Base-by-base conservation (phyloP, 1,284 basidiomycete genomes). In the Naganishia albida region DNA sequence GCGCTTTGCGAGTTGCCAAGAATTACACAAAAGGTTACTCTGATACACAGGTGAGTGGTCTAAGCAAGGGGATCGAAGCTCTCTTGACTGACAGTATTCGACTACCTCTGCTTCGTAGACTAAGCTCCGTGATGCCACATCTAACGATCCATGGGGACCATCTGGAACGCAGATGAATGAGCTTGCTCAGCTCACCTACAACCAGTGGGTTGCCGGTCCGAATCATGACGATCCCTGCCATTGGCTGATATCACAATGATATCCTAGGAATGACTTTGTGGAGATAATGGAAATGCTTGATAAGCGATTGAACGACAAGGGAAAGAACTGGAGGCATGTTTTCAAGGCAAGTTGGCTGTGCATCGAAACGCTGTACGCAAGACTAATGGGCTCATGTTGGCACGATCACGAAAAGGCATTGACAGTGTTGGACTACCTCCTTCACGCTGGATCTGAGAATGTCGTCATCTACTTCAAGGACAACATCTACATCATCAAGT, bases 231-330 rank as follows among this genome's bases (percentile, higher is more conserved):
- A 26, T 42, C 30, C n/a, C 4, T 30, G 18, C 30, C 6, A 23
- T 15, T 16, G 3, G 28, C 38, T 28, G 49, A n/a, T 13, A 15
- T 38, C 3, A 30, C 16, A 3, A 16, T 12, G 10, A 23, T n/a
- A n/a, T 34, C 46, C 6, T 72, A 96, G 93, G 80, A 90, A 88
- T 71, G 94, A 99, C 77, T 99, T 99, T 80, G 92, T 99, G 38
- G 96, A 99, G 81, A 94, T 99, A 75, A 98, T 99, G 93, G 96
- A 99, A 82, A 98, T 98, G 91, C 84, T 99, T 68, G 96, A 99
- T 81, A 99, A 99, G 81, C 87, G 96, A 57, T 81, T 99, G 72
- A 99, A 99, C 74, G 96, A 99, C 82, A 99, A 98, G 83, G 96
- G 96, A 46, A 99, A 99, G 86, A 98, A 99, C 76, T 99, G 96